phyloP scores from a whole-genome alignment of 208 protist species.

The Endotrypanum monterogeii region DNA sequence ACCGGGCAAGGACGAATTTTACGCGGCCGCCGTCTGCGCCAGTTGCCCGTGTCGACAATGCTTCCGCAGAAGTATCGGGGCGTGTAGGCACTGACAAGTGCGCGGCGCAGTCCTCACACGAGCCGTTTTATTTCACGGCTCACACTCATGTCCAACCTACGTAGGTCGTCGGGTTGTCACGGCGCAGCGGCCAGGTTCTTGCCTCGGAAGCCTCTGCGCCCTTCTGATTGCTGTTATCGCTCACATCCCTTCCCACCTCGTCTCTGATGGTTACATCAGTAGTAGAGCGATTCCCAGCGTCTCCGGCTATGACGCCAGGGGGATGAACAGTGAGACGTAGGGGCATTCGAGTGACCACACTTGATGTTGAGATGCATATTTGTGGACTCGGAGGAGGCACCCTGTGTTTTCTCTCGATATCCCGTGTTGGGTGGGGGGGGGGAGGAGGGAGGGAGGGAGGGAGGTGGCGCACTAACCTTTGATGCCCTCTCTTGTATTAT shows the following conservation, averaged over 20 bases:
- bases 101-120: slow-evolving; percentile 1
- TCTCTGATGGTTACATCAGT: not conserved
- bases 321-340: not conserved
- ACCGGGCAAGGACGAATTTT: not conserved
- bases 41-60: not conserved
- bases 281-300: not conserved
- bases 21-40: not conserved
- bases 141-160: too few relatives aligned
- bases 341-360: not conserved
- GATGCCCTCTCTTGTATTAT: too few relatives aligned
- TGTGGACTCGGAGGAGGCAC: not conserved
- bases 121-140: slow-evolving; percentile 17
- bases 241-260: not conserved
- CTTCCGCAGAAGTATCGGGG: not conserved
- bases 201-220: not conserved
- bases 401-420: not conserved
- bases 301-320: not conserved
- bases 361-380: not conserved
- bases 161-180: not conserved
- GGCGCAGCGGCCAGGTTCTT: not conserved
- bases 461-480: too few relatives aligned
- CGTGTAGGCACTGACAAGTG: not conserved
- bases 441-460: too few relatives aligned
- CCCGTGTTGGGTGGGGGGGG: not conserved
- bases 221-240: not conserved